These are phyloP conservation scores for Cantharellus cinnabarinus DNA, from an alignment of 768 basidiomycete species.

Conservation along the genomic window DNA sequence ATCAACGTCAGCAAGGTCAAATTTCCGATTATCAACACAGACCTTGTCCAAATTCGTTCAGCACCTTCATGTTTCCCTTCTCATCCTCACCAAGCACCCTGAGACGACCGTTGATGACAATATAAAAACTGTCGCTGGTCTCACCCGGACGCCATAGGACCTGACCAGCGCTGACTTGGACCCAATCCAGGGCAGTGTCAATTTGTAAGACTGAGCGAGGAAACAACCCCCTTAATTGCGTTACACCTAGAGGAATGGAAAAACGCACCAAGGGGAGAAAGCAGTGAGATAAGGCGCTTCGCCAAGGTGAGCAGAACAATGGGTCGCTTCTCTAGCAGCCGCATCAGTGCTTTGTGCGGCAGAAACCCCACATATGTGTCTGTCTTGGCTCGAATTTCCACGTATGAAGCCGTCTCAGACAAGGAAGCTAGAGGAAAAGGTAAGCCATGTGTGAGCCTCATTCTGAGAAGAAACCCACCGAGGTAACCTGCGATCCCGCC, in stretches of 20 bases:
- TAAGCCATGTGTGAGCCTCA: neutral
- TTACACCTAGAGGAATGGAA: too few relatives aligned
- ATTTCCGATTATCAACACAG: neutral
- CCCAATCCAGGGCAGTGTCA: conserved; percentile 93
- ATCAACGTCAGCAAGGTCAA: neutral
- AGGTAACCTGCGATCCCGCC: conserved; percentile 97
- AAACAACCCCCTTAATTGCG: neutral
- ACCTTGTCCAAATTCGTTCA: conserved; percentile 85
- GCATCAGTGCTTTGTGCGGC: conserved; percentile 70
- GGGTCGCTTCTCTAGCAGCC: conserved; percentile 79
- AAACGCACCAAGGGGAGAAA: conserved; percentile 66
- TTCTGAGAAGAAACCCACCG: conserved; percentile 23
- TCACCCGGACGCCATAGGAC: conserved; percentile 88
- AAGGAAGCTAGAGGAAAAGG: conserved; percentile 43
- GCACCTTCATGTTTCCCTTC: conserved; percentile 54
- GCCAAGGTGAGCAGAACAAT: conserved; percentile 91
- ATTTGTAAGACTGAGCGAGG: conserved; percentile 68
- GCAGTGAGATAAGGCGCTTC: conserved; percentile 83
- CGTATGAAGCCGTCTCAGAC: conserved; percentile 82
- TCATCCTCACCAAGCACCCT: conserved; percentile 72
- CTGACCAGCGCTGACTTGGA: conserved; percentile 90
- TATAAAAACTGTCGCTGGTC: conserved; percentile 86
- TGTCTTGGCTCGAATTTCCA: conserved; percentile 91
- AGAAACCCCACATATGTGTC: conserved; percentile 97
- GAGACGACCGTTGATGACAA: conserved; percentile 91